Evolutionary conservation across 768 basidiomycete species (phyloP), one percentile per base, ranked within the genome.

Genomic region (Suillus plorans): DNA sequence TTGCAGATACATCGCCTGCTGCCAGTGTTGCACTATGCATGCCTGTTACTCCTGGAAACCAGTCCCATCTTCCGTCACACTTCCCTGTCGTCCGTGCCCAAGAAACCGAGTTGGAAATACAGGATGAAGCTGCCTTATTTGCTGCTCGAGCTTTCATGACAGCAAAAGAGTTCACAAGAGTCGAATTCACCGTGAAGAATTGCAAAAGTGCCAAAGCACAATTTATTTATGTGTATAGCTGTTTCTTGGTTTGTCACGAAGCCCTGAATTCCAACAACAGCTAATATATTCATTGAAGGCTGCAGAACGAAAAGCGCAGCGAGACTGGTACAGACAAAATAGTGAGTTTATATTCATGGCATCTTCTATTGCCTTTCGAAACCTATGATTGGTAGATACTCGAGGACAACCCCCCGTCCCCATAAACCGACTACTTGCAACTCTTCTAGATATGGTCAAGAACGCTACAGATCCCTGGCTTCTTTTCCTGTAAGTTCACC

Each of bases 271-370:
- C 18, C 66, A 61, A 62, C 52, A 45, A 62, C 62, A 44, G 12
- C 66, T 58, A 59, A 62, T 25, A 56, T 42, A 49, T 31, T 62
- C 22, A 36, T 57, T 53, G 34, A 69, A 97, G 95, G 89, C 89
- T 14, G 87, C 87, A 64, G 96, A 98, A 79, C 90, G 90, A 72
- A 87, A 86, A 68, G 88, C 92, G 1, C 84, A 91, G 70, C 84
- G 91, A 69, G 88, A 91, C 64, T 95, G 93, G 92, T 92, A 94
- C 79, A 89, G 88, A 77, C 80, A 89, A 69, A 85, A 91, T 71
- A 87, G 93, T 90, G 67, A 67, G 88, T 80, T 12, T 53, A 16
- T 42, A 59, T 59, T 22, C 41, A 66, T 57, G 34, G 34, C 62
- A 9, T 0, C 22, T 14, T 34, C 13, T 18, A 60, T 25, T 49